Evolutionary conservation across 2,329 filamentous ascomycete genomes (phyloP).

Genomic region (Canariomyces notabilis): DNA sequence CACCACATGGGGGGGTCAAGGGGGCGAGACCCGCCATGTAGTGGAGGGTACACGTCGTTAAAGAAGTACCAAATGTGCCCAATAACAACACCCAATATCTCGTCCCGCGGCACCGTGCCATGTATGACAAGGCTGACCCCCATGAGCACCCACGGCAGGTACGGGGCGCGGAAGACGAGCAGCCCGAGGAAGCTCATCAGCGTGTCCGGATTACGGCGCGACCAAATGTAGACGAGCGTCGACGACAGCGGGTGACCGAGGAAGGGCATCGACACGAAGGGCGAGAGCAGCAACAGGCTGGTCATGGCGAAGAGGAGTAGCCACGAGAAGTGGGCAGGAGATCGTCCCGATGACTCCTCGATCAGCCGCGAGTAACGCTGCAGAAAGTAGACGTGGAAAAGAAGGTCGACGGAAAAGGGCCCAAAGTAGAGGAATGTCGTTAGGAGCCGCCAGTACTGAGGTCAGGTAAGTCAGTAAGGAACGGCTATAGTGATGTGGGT

Average conservation of each 20-base stretch:
- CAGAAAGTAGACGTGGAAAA: constrained; percentile 98
- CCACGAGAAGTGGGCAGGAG: constrained; percentile 92
- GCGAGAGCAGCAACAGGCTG: constrained; percentile 74
- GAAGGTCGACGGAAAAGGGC: constrained; percentile 83
- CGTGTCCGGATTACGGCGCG: constrained; percentile 86
- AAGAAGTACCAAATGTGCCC: constrained; percentile 99
- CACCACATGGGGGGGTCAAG: constrained; percentile 89
- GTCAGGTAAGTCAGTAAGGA: constrained; percentile 12
- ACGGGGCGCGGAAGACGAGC: constrained; percentile 87
- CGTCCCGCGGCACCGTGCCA: constrained; percentile 84
- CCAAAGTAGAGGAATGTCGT: constrained; percentile 98
- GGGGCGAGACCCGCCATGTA: constrained; percentile 78
- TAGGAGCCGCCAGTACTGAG: constrained; percentile 89
- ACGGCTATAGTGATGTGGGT: not conserved
- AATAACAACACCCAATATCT: constrained; percentile 90
- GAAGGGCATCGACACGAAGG: constrained; percentile 86
- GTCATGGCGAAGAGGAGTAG: constrained; percentile 79
- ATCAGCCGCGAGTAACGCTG: constrained; percentile 93
- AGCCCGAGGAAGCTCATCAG: constrained; percentile 83
- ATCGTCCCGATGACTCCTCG: constrained; percentile 88
- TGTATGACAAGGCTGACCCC: constrained; percentile 89
- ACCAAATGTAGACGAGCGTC: constrained; percentile 97
- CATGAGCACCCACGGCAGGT: constrained; percentile 93
- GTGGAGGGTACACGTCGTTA: constrained; percentile 87
- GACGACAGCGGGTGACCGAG: constrained; percentile 90